These are phyloP conservation scores for Leccinum uliginosum DNA, from an alignment of 768 basidiomycete genomes.

Conservation along the genomic window DNA sequence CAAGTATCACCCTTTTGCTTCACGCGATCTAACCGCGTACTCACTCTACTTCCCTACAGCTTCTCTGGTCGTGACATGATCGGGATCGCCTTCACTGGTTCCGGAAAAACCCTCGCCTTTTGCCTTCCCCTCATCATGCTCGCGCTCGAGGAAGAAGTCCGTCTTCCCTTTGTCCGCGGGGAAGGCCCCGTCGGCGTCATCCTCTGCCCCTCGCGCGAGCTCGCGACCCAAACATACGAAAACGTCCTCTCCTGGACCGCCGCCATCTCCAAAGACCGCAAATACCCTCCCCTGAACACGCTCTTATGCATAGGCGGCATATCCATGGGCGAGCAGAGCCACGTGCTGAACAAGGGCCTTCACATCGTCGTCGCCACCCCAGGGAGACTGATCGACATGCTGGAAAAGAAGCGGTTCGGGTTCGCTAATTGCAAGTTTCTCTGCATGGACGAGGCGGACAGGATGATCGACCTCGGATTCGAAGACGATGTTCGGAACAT, in stretches of 20 bases:
- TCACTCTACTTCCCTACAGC: constrained; percentile 38
- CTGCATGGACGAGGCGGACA: constrained; percentile 98
- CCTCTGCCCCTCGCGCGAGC: constrained; percentile 94
- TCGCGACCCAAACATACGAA: constrained; percentile 96
- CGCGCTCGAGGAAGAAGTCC: constrained; percentile 89
- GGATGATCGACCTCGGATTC: constrained; percentile 99
- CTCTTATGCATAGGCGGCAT: constrained; percentile 97
- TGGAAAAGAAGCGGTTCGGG: constrained; percentile 91
- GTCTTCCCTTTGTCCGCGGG: constrained; percentile 83
- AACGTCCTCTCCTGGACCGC: constrained; percentile 85
- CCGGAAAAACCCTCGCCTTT: constrained; percentile 98
- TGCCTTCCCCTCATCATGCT: constrained; percentile 97
- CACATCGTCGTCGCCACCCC: constrained; percentile 98
- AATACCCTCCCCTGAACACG: constrained; percentile 82
- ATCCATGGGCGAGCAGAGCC: constrained; percentile 96
- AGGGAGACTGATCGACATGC: constrained; percentile 94
- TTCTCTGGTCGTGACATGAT: constrained; percentile 97
- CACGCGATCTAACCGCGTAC: not conserved
- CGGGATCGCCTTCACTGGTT: constrained; percentile 98
- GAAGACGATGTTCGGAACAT: constrained; percentile 99
- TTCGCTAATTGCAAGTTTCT: constrained; percentile 93
- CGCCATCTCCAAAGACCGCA: constrained; percentile 72
- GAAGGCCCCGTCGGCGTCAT: constrained; percentile 98
- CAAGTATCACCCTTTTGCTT: constrained; percentile 37
- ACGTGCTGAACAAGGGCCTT: constrained; percentile 84